Percentiles rank a stretch among this genome's conserved stretches.
phyloP scores from a whole-genome alignment of 805 yeast genomes.

The Kazachstania martiniae region DNA sequence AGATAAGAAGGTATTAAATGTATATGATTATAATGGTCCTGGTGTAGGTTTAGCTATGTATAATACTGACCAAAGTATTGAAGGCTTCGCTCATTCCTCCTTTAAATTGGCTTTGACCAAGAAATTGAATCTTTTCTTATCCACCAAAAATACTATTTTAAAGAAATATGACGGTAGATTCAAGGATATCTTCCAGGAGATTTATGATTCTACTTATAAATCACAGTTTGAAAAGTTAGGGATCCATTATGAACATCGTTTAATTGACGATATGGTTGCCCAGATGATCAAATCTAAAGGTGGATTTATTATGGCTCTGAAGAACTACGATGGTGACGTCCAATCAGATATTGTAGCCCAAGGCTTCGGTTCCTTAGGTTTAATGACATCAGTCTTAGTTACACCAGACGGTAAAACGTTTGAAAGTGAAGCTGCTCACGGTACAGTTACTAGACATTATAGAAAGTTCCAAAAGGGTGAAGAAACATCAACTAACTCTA shows the following conservation, averaged over 20 bases:
- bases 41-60: constrained; percentile 81
- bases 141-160: constrained; percentile 73
- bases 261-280: constrained; percentile 83
- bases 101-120: constrained; percentile 62
- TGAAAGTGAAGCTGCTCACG: constrained; percentile 81
- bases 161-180: constrained; percentile 77
- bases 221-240: constrained; percentile 46
- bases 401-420: constrained; percentile 82
- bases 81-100: constrained; percentile 70
- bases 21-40: constrained; percentile 44
- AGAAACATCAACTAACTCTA: constrained; percentile 76
- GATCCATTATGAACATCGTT: constrained; percentile 67
- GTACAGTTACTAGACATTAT: constrained; percentile 79
- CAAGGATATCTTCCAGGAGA: constrained; percentile 65
- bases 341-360: constrained; percentile 81
- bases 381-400: constrained; percentile 75
- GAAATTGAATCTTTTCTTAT: constrained; percentile 52
- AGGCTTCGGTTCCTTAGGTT: constrained; percentile 75
- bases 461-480: constrained; percentile 75
- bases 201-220: constrained; percentile 50
- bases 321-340: constrained; percentile 81
- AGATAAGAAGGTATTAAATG: constrained; percentile 24
- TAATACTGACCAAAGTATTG: constrained; percentile 69
- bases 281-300: constrained; percentile 82
- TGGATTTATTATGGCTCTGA: constrained; percentile 70